Percentiles rank a stretch among this genome's conserved stretches.
phyloP scores from a whole-genome alignment of 2,329 filamentous ascomycete species.

The Byssoonygena ceratinophila region DNA sequence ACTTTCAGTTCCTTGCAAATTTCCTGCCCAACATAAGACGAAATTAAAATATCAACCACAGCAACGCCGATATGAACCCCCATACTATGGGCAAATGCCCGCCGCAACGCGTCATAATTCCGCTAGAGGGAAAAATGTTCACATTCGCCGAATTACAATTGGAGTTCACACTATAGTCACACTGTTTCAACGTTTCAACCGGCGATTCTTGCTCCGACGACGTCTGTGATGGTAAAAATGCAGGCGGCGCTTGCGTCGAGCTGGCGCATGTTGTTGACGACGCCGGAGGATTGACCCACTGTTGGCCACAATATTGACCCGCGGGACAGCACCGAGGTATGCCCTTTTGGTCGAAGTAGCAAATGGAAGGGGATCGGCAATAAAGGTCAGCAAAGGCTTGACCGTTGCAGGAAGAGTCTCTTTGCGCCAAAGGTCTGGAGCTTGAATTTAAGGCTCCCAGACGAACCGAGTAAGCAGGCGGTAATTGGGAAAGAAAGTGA shows the following conservation, averaged over 20 bases:
- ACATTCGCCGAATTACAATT: conserved; percentile 6
- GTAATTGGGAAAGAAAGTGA: neutral
- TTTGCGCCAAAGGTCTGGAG: neutral
- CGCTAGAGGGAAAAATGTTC: neutral
- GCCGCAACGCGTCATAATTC: neutral
- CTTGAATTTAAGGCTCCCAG: neutral
- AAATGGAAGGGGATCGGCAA: conserved; percentile 15
- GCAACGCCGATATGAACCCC: neutral
- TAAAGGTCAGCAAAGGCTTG: conserved; percentile 1
- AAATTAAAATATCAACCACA: neutral
- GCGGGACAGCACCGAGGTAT: conserved; percentile 22
- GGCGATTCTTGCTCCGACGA: neutral
- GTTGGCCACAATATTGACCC: conserved; percentile 19
- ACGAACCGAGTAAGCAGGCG: neutral
- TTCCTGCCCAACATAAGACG: neutral
- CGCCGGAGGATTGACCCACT: conserved; percentile 2
- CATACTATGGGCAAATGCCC: neutral
- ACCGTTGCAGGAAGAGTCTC: conserved; percentile 8
- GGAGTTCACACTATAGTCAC: neutral
- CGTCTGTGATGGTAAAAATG: too few species aligned
- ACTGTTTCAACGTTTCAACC: too few species aligned
- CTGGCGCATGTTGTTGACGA: neutral
- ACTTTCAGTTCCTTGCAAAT: too few species aligned
- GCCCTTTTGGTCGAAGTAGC: conserved; percentile 22
- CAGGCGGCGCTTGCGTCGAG: neutral